phyloP scores from a whole-genome alignment of 352 stramenopile genomes.

The Phytopythium montanum region DNA sequence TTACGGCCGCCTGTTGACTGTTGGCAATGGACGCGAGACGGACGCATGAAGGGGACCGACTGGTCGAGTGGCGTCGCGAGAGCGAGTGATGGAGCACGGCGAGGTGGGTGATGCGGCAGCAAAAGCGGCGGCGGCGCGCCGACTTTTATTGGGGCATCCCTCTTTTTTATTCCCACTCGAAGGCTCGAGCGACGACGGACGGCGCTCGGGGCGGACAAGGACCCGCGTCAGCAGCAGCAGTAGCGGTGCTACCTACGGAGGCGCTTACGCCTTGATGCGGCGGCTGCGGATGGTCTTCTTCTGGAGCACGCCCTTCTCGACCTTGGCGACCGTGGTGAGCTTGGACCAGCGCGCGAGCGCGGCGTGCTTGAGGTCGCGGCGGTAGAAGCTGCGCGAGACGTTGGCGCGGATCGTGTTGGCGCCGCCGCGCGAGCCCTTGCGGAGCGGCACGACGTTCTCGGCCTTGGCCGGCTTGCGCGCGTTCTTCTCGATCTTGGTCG shows the following conservation, averaged over 20 bases:
- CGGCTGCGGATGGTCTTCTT: constrained; percentile 83
- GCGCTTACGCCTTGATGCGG: constrained; percentile 73
- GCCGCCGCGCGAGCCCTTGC: constrained; percentile 79
- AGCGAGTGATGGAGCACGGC: neutral
- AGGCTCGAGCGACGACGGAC: constrained; percentile 4
- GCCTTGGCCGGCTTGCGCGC: constrained; percentile 67
- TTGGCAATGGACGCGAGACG: neutral
- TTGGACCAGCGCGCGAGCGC: constrained; percentile 84
- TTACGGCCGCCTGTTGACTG: neutral
- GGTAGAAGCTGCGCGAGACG: constrained; percentile 89
- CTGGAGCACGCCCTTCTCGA: constrained; percentile 86
- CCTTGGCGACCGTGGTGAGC: constrained; percentile 84
- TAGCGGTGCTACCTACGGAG: too few species aligned
- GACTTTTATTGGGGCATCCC: constrained; percentile 33
- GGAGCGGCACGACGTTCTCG: constrained; percentile 69
- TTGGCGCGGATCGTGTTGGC: constrained; percentile 86
- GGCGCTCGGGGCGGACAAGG: neutral
- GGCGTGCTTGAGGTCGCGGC: constrained; percentile 81
- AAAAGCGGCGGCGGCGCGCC: constrained; percentile 1
- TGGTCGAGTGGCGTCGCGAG: neutral
- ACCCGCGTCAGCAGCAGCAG: too few species aligned
- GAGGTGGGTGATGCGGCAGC: neutral
- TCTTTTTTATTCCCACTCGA: constrained; percentile 44
- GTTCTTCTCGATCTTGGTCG: constrained; percentile 80
- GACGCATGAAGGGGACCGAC: neutral